Percentiles rank a stretch among this genome's conserved stretches.
phyloP scores from a whole-genome alignment of 163 green algal species.

The Chlamydomonas reinhardtii region DNA sequence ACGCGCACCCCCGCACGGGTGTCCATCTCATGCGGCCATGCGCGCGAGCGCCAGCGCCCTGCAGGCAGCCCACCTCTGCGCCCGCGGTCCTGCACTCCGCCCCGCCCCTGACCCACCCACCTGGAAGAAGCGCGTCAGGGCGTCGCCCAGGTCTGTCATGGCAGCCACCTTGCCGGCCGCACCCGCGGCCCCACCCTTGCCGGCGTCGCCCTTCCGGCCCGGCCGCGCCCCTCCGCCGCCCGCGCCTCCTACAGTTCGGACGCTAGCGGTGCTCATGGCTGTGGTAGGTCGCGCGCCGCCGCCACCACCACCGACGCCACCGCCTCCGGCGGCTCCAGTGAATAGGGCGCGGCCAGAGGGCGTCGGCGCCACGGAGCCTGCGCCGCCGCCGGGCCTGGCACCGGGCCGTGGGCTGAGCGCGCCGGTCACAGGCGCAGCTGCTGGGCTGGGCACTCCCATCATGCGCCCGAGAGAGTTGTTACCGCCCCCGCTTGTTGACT shows the following conservation, averaged over 20 bases:
- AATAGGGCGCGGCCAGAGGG: not conserved
- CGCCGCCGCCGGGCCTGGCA: not conserved
- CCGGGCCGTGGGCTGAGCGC: not conserved
- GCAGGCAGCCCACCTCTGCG: too few relatives aligned
- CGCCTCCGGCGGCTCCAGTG: too few relatives aligned
- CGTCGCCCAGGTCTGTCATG: slow-evolving; percentile 9
- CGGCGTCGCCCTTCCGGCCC: not conserved
- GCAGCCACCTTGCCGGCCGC: slow-evolving; percentile 7
- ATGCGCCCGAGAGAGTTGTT: not conserved
- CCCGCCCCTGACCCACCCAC: not conserved
- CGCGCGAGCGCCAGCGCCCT: too few relatives aligned
- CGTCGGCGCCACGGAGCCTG: not conserved
- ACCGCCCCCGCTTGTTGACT: too few relatives aligned
- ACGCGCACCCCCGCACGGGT: too few relatives aligned
- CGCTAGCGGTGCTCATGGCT: not conserved
- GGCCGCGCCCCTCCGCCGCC: not conserved
- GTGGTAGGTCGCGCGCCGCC: not conserved
- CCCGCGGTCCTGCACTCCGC: too few relatives aligned
- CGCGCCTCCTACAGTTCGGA: not conserved
- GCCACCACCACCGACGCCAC: too few relatives aligned
- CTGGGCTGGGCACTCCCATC: not conserved
- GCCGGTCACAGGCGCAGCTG: too few relatives aligned
- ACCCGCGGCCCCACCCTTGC: not conserved
- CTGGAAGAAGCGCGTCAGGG: slow-evolving; percentile 37
- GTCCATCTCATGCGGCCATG: too few relatives aligned